Evolutionary conservation across 139 green algal genomes (phyloP).

Genomic region (Pleodorina starrii): DNA sequence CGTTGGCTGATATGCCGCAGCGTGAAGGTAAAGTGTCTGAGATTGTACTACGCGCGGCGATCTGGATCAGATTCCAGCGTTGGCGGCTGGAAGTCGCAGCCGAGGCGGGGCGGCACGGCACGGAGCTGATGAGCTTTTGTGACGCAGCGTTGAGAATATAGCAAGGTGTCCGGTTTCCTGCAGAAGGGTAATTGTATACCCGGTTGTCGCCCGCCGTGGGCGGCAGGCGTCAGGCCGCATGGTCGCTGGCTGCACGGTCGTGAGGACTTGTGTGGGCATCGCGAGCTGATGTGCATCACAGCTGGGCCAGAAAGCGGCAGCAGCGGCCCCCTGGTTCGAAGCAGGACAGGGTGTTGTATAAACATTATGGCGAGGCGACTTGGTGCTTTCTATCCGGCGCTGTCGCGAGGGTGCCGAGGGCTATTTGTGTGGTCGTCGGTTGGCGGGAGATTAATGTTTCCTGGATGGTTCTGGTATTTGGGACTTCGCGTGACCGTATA

Average conservation of each 20-base stretch:
- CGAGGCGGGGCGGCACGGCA: conserved; percentile 6
- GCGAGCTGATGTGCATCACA: background rate
- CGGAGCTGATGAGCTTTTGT: background rate
- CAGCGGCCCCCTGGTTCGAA: too few species aligned
- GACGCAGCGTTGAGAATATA: conserved; percentile 26
- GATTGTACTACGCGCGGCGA: background rate
- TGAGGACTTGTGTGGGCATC: background rate
- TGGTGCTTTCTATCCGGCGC: too few species aligned
- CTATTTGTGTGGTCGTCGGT: too few species aligned
- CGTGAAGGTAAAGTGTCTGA: background rate
- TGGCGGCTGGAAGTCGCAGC: background rate
- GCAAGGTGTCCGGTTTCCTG: conserved; percentile 20
- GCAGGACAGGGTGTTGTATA: too few species aligned
- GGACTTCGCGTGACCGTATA: too few species aligned
- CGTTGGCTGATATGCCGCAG: background rate
- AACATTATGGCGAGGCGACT: too few species aligned
- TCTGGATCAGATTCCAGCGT: conserved; percentile 13
- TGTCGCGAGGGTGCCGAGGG: too few species aligned
- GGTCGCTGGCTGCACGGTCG: background rate
- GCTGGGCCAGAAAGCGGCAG: background rate
- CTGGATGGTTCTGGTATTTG: too few species aligned
- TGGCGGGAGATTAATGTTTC: too few species aligned
- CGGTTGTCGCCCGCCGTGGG: background rate
- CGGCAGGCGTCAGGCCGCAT: background rate
- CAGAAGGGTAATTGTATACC: conserved; percentile 20